phyloP scores from a whole-genome alignment of 73 alveolate species.

The Blepharisma japonicum region DNA sequence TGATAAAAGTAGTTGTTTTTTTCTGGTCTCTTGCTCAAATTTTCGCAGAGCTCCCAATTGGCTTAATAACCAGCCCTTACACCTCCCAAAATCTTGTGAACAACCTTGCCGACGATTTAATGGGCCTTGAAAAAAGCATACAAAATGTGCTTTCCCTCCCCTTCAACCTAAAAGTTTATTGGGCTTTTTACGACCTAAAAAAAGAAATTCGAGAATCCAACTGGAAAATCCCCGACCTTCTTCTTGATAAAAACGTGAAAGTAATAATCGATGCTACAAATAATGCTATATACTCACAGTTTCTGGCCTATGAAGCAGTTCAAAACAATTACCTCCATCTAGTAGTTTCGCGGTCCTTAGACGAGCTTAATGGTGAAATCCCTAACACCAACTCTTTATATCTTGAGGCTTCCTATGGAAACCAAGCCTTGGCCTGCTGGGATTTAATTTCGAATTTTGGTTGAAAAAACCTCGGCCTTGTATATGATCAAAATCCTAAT shows the following conservation, averaged over 20 bases:
- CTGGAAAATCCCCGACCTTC: neutral
- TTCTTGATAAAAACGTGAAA: neutral
- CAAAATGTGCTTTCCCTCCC: too few species aligned
- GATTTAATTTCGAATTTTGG: neutral
- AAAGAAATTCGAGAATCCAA: too few species aligned
- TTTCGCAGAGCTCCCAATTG: neutral
- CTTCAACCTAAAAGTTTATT: too few species aligned
- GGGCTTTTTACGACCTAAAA: too few species aligned
- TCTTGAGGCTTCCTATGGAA: neutral
- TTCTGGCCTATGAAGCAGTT: slow-evolving; percentile 17
- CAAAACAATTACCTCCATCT: slow-evolving; percentile 2
- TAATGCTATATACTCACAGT: neutral
- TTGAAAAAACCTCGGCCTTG: neutral
- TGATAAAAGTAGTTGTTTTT: too few species aligned
- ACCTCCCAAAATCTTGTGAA: neutral
- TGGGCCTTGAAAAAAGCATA: too few species aligned
- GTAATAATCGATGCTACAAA: neutral
- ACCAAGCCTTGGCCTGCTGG: neutral
- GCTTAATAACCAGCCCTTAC: neutral
- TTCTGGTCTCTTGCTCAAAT: too few species aligned
- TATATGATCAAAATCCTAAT: slow-evolving; percentile 1
- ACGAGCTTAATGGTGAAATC: neutral
- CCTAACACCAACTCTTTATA: neutral
- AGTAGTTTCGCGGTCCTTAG: neutral
- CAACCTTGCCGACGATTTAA: neutral